Percentiles rank a stretch among this genome's conserved stretches.
phyloP scores from a whole-genome alignment of 305 asterid species.

The Fraxinus velutina region DNA sequence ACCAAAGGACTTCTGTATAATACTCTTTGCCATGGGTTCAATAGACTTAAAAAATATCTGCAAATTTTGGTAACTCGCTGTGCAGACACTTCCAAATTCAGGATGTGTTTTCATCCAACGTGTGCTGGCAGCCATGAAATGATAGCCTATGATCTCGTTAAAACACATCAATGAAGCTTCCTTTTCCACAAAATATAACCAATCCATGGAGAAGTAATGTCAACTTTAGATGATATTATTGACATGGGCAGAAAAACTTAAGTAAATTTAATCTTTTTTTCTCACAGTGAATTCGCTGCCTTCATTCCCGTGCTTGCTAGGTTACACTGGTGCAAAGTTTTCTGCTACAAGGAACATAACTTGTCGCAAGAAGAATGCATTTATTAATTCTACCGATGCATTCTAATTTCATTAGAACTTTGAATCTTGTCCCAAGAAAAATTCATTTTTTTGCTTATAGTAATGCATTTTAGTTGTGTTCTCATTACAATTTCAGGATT shows the following conservation, averaged over 20 bases:
- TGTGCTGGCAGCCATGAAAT: conserved; percentile 13
- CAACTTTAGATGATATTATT: conserved; percentile 2
- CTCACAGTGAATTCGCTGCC: neutral
- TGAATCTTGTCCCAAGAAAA: neutral
- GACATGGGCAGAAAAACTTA: neutral
- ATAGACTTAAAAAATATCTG: neutral
- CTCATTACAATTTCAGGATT: conserved; percentile 26
- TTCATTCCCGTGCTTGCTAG: neutral
- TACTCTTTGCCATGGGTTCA: neutral
- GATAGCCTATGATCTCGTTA: neutral
- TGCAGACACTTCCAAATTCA: neutral
- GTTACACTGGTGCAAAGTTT: neutral
- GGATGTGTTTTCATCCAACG: conserved; percentile 16
- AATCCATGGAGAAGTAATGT: neutral
- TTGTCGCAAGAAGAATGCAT: neutral
- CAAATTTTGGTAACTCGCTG: neutral
- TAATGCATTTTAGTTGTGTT: conserved; percentile 23
- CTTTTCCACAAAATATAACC: neutral
- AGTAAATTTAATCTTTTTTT: neutral
- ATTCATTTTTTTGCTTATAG: neutral
- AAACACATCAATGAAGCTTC: conserved; percentile 1
- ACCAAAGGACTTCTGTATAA: neutral
- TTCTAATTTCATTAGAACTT: neutral
- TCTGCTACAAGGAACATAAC: conserved; percentile 10
- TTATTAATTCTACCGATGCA: neutral